Conservation (phyloP, 257 asterid genomes). For the Leonotis leonurus region DNA sequence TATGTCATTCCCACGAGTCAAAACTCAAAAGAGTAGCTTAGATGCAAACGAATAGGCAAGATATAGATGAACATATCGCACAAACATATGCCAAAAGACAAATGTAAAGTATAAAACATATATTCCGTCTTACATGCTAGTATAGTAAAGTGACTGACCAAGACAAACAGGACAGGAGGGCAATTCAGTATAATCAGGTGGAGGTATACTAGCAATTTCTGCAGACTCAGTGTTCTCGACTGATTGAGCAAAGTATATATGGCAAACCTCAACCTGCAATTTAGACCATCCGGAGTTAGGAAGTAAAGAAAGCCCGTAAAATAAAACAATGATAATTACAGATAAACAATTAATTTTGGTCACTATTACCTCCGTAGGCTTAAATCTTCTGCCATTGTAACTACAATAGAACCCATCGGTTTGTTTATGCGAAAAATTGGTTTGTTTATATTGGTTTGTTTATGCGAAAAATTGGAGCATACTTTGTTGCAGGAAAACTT, state of each 20-base stretch:
- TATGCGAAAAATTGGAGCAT: no score
- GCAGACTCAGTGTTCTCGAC: constrained; percentile 49
- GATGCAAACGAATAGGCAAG: no score
- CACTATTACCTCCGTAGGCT: constrained; percentile 60
- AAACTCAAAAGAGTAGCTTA: neutral
- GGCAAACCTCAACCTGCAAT: constrained; percentile 92
- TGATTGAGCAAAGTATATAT: constrained; percentile 69
- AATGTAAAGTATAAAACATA: no score
- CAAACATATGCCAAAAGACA: neutral
- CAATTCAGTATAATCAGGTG: constrained; percentile 67
- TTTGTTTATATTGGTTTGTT: no score
- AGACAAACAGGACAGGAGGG: constrained; percentile 96
- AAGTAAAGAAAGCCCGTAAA: constrained; percentile 1
- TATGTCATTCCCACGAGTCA: neutral
- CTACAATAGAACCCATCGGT: constrained; percentile 76
- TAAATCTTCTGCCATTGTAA: constrained; percentile 77
- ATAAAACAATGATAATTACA: neutral
- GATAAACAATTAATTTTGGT: neutral
- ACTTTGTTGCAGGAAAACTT: no score
- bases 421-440: no score
- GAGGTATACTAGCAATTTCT: constrained; percentile 57
- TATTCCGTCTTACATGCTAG: no score
- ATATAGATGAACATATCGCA: no score
- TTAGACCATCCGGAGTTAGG: constrained; percentile 4
- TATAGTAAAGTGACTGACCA: constrained; percentile 54